These are phyloP conservation scores for Fraxinus pennsylvanica DNA, from an alignment of 257 asterid genomes.

Conservation along the genomic window DNA sequence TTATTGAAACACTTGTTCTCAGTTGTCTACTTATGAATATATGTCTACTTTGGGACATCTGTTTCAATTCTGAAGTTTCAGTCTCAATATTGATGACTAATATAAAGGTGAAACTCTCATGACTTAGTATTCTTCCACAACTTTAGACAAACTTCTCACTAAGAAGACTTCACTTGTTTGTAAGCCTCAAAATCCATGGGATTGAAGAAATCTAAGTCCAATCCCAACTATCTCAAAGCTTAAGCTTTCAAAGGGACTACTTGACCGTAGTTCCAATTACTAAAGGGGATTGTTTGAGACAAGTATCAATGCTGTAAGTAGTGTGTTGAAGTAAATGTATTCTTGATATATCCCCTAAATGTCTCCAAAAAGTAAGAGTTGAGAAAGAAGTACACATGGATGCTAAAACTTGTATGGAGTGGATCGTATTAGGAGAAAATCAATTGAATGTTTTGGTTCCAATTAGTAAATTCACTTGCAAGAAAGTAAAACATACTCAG, in stretches of 20 bases:
- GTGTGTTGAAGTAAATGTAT: background rate
- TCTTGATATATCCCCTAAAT: background rate
- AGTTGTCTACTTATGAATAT: background rate
- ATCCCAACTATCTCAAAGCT: background rate
- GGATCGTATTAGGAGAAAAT: background rate
- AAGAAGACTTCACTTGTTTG: background rate
- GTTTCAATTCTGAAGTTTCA: background rate
- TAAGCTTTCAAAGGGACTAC: background rate
- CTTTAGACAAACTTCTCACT: background rate
- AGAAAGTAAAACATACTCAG: background rate
- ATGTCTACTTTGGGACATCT: background rate
- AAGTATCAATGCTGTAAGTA: background rate
- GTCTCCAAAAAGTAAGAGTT: background rate
- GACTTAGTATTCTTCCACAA: background rate
- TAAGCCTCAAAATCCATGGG: background rate
- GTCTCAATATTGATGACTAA: background rate
- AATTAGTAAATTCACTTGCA: background rate
- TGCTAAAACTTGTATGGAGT: background rate
- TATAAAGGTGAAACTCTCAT: background rate
- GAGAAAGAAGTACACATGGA: constrained; percentile 12
- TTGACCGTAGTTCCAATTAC: background rate
- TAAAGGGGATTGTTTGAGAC: background rate
- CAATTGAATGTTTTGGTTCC: constrained; percentile 4
- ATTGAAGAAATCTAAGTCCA: background rate
- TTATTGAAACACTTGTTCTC: background rate